Conservation (phyloP, 73 alveolate genomes). For the Paramecium caudatum region DNA sequence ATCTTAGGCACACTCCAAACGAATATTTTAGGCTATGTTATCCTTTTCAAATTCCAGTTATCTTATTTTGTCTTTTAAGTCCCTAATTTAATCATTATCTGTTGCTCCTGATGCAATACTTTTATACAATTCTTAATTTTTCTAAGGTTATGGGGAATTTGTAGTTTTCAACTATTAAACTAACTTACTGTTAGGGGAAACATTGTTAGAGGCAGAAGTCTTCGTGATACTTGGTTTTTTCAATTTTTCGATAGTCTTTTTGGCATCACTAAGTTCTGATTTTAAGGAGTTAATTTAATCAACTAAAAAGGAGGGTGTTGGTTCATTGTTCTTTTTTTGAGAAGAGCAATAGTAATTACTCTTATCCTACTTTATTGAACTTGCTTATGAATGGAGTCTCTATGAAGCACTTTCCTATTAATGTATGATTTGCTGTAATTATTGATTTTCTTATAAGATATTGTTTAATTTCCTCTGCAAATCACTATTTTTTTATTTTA, state of each 20-base stretch:
- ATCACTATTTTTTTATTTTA: neutral
- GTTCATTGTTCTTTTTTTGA: too few relatives aligned
- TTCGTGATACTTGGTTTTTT: neutral
- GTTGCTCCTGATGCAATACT: too few relatives aligned
- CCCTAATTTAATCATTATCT: neutral
- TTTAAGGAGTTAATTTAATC: neutral
- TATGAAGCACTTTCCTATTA: neutral
- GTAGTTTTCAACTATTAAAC: too few relatives aligned
- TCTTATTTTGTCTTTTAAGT: neutral
- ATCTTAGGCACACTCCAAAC: constrained; percentile 36
- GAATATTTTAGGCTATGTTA: neutral
- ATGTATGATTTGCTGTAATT: neutral
- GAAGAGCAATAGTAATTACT: too few relatives aligned
- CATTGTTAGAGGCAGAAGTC: neutral
- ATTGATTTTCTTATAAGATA: neutral
- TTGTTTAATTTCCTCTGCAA: neutral
- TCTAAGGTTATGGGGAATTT: neutral
- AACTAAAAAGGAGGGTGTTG: neutral
- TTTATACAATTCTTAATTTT: neutral
- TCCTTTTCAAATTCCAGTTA: constrained; percentile 12
- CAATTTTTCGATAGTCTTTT: neutral
- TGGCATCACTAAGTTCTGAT: neutral
- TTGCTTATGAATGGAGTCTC: neutral
- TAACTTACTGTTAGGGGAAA: neutral
- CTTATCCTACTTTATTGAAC: neutral